These are phyloP conservation scores for Linum lewisii DNA, from an alignment of 345 rosid genomes.

Conservation along the genomic window DNA sequence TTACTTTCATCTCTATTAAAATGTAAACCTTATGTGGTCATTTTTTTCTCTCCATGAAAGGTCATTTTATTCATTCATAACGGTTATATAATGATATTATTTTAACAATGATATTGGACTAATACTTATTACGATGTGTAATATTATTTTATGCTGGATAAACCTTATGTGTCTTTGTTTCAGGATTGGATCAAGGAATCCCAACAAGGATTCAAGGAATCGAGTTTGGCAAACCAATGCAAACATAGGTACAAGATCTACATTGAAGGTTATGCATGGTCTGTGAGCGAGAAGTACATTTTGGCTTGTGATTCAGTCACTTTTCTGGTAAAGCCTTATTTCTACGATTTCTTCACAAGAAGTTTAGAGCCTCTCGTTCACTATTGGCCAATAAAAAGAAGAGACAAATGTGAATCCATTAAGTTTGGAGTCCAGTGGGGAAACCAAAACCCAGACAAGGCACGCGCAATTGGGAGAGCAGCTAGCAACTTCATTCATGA, in stretches of 20 bases:
- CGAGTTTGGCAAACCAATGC: not conserved
- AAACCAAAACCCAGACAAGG: not conserved
- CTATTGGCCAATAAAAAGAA: not conserved
- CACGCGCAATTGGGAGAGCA: not conserved
- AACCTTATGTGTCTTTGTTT: not conserved
- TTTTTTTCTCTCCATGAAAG: no score
- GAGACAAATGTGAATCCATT: not conserved
- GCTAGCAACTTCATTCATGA: not conserved
- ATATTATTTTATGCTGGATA: not conserved
- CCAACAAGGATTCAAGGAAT: conserved; percentile 2
- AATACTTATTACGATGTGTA: no score
- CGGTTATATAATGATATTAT: no score
- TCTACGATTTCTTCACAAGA: conserved; percentile 1
- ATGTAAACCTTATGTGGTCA: no score
- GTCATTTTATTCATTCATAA: no score
- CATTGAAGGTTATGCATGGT: conserved; percentile 5
- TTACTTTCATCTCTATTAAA: no score
- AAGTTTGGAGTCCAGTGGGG: not conserved
- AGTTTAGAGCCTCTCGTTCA: conserved; percentile 1
- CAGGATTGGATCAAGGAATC: conserved; percentile 4
- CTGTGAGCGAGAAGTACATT: conserved; percentile 5
- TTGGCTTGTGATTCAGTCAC: not conserved
- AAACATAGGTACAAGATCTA: conserved; percentile 2
- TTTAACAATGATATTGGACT: no score
- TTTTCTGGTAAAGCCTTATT: not conserved